Base-by-base conservation (phyloP, 345 rosid genomes). In the Salix dunnii region DNA sequence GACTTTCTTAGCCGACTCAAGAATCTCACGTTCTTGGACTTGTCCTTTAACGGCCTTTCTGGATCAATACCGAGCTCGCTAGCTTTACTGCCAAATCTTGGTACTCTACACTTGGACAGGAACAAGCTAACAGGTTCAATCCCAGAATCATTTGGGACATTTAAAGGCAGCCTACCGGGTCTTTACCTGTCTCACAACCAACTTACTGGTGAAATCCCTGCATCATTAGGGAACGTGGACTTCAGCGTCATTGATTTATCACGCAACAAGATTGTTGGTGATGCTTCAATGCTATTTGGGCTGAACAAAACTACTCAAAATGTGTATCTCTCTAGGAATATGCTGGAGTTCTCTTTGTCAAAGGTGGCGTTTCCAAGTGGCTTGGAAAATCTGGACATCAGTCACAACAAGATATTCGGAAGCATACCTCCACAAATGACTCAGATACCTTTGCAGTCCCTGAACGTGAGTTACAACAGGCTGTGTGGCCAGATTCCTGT, bases 391-490 rank as follows among this genome's bases (percentile, higher is more conserved):
- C 60, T 94, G 78, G 97, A 91, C 76, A 62, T 92, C 38, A 90
- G 83, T 61, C 97, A 94, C 36, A 92, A 94, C 82, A 88, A 84
- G 77, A 86, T 94, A 40, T 78, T 74, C 3, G 95, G 97, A 28
- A 80, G 83, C 55, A 77, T 94, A 38, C 97, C 97, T 7, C 62
- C 67, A 11, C 81, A 76, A 55, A 61, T 91, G 90, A 80, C 91
- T 3, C 72, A 71, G 10, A 74, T 85, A 33, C 2, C 62, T 66
- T 76, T 88, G 72, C 88, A 84, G 80, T 68, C 76, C 65, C 74
- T 92, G 17, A 89, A 94, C 70, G 87, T 92, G 74, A 92, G 98
- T 82, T 91, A 92, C 55, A 94, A 94, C 78, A 82, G 80, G 74
- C 67, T 94, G 49, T 92, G 97, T 72, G 94, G 97, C 16, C 63